Base-by-base conservation (phyloP, 2,329 filamentous ascomycete genomes). In the Graphium sp. region DNA sequence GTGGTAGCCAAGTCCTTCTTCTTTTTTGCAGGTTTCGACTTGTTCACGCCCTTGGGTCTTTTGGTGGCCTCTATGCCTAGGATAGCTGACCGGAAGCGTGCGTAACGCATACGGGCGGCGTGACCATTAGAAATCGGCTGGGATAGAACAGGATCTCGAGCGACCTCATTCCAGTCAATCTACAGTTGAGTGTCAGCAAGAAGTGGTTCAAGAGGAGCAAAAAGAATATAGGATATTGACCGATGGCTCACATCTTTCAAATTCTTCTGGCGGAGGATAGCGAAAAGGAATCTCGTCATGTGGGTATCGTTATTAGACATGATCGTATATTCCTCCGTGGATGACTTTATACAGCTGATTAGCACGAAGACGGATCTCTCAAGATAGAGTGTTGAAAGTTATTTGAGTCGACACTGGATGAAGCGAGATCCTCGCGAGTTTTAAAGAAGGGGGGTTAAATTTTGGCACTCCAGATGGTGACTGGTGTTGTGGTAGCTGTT, bases 131-230 rank as follows among this genome's bases (percentile, higher is more conserved):
- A 58, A 34, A 71, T 70, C 38, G 58, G 52, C 28, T 67, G 55
- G 15, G 57, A 36, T 7, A 72, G 53, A 26, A 66, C 54, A 13
- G 65, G 62, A 34, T 69, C 61, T 20, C 53, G 45, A 30, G 66
- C 66, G 24, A 72, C 66, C 41, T 56, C 47, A 34, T 62, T 61
- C 66, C 66, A 72, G 43, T 72, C 61, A 40, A 72, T 67, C 66
- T 72, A 32, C 14, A 27, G 16, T 24, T 31, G 15, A 5, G 24
- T 5, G 26, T 44, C 28, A 47, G 39, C 23, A 7, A 33, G 10
- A 9, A 7, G 26, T 12, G 6, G 22, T 24, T 26, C 12, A 14
- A 18, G 27, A 31, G 10, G 20, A 20, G 15, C n/a, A 30, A 14
- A 34, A 12, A 22, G 12, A 22, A 12, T 10, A 22, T 10, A n/a